Evolutionary conservation across 495 filamentous ascomycete genomes (phyloP).

Genomic region (Delitschia confertaspora): DNA sequence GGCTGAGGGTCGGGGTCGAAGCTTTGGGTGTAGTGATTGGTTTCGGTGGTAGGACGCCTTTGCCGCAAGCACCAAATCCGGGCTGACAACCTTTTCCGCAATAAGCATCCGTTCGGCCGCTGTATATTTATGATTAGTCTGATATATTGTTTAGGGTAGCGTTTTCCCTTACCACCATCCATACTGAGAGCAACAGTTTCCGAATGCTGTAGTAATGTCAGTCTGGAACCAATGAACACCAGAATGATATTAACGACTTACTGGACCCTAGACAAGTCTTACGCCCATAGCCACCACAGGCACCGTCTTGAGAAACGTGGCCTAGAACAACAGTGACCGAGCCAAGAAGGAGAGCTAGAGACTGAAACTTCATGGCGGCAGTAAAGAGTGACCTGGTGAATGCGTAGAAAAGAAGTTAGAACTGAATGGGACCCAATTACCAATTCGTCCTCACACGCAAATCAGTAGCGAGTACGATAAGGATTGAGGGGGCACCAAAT

Average conservation of each 20-base stretch:
- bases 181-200: not conserved
- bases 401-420: too few species aligned
- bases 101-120: not conserved
- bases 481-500: too few species aligned
- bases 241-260: not conserved
- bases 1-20: not conserved
- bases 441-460: too few species aligned
- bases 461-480: too few species aligned
- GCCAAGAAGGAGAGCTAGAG: not conserved
- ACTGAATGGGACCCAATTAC: too few species aligned
- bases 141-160: not conserved
- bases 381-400: not conserved
- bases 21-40: too few species aligned
- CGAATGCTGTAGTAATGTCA: not conserved
- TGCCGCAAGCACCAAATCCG: not conserved
- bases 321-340: not conserved
- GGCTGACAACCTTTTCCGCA: not conserved
- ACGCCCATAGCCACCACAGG: not conserved
- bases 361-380: not conserved
- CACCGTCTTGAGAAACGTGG: not conserved
- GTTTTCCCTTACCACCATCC: not conserved
- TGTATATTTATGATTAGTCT: not conserved
- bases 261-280: not conserved
- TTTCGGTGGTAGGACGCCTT: not conserved
- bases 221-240: not conserved